phyloP scores from a whole-genome alignment of 345 rosid species.

The Kernera saxatilis region DNA sequence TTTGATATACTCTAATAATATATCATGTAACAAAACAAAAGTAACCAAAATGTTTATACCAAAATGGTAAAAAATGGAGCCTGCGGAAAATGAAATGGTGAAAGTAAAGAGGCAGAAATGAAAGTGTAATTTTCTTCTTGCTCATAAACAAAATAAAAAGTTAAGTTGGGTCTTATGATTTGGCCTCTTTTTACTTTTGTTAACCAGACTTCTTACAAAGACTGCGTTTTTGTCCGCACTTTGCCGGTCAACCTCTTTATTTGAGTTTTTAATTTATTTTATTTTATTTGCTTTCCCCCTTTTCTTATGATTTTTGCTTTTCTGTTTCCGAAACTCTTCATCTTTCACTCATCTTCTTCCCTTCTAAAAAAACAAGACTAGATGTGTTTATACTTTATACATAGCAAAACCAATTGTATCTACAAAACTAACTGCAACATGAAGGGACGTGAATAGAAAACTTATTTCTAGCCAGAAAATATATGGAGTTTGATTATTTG shows the following conservation, averaged over 20 bases:
- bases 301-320: not conserved
- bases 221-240: conserved; percentile 22
- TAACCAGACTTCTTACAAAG: conserved; percentile 24
- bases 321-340: not conserved
- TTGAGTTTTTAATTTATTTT: not conserved
- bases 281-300: not conserved
- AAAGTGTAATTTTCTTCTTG: not conserved
- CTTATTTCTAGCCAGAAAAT: not conserved
- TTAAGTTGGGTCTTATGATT: conserved; percentile 11
- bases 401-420: not conserved
- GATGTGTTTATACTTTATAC: not conserved
- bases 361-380: not conserved
- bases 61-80: conserved; percentile 15
- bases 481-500: not conserved
- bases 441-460: not conserved
- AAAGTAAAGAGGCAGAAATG: conserved; percentile 3
- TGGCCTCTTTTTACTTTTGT: conserved; percentile 16
- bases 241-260: conserved; percentile 24
- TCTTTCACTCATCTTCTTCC: not conserved
- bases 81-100: not conserved
- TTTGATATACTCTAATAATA: not conserved
- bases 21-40: not conserved
- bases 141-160: not conserved
- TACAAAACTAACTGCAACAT: not conserved
- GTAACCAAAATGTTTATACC: not conserved